phyloP scores from a whole-genome alignment of 2,329 filamentous ascomycete species.

The Claviceps maximensis region DNA sequence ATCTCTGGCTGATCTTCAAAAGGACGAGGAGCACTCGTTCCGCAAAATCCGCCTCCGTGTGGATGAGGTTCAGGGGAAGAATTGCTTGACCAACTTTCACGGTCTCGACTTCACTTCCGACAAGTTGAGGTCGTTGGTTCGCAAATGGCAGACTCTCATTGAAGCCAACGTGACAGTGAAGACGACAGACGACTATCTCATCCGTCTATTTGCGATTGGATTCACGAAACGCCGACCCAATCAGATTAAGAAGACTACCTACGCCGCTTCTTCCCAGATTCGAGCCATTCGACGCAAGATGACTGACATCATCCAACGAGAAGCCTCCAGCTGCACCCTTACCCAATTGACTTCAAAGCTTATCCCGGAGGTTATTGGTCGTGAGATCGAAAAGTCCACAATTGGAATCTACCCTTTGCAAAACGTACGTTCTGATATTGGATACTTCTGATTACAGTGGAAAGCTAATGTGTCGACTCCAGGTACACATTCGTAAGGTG shows the following conservation, averaged over 20 bases:
- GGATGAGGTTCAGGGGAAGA: slow-evolving; percentile 99
- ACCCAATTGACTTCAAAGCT: slow-evolving; percentile 96
- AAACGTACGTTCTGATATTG: slow-evolving; percentile 55
- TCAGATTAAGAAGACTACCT: slow-evolving; percentile 99
- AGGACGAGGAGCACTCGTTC: slow-evolving; percentile 99
- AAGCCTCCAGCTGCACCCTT: slow-evolving; percentile 88
- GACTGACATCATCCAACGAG: slow-evolving; percentile 95
- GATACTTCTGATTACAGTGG: not conserved
- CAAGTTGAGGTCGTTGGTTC: slow-evolving; percentile 97
- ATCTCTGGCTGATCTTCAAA: slow-evolving; percentile 96
- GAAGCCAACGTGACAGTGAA: slow-evolving; percentile 99
- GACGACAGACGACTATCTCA: slow-evolving; percentile 99
- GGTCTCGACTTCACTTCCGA: slow-evolving; percentile 99
- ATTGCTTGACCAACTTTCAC: slow-evolving; percentile 99
- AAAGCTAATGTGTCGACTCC: not conserved
- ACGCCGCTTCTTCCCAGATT: slow-evolving; percentile 93
- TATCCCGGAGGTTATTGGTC: slow-evolving; percentile 97
- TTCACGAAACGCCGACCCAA: slow-evolving; percentile 99
- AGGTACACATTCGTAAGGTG: slow-evolving; percentile 99
- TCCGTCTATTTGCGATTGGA: slow-evolving; percentile 96
- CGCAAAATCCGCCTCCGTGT: slow-evolving; percentile 98
- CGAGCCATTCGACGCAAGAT: slow-evolving; percentile 99
- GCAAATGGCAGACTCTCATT: slow-evolving; percentile 99
- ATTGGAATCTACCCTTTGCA: slow-evolving; percentile 99
- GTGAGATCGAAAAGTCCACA: slow-evolving; percentile 98